Evolutionary conservation across 2,329 filamentous ascomycete species (phyloP), one percentile per base, ranked within the genome.

Genomic region (Orbilia oligospora): DNA sequence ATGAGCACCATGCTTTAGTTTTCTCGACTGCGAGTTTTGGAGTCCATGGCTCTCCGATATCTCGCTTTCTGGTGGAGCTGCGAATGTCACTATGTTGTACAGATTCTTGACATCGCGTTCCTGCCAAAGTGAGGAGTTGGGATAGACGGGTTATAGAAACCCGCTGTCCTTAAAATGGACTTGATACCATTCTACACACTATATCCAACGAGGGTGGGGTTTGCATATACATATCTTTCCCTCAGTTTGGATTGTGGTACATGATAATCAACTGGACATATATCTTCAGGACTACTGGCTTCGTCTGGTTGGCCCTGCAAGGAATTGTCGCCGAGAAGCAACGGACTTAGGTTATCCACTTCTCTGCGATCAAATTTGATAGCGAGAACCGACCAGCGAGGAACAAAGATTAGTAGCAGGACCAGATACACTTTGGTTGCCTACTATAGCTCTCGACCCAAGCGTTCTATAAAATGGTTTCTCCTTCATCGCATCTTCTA

Each of bases 401-500:
- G 33, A 18, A 53, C 48, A n/a, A 24, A 58, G 33, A 41, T 18
- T 22, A 10, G 22, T 30, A 33, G 38, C 44, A 4, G 20, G 44
- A 20, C 36, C 20, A 22, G 30, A 30, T 51, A 14, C 16, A 14
- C 12, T 20, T 22, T 12, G n/a, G 22, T 38, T 10, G 16, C 12
- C 14, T 58, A 49, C 51, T 44, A 58, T 24, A 5, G 18, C 36
- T n/a, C 27, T 27, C 51, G 38, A 24, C 24, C 36, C 22, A 36
- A 48, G 10, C 55, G 9, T 33, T 46, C 33, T 1, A n/a, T 80
- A 80, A 61, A 67, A 63, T 58, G 27, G 46, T 63, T 71, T 53
- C 72, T 67, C 72, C 27, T 77, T 64, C 20, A 63, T 46, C 20
- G n/a, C 30, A 41, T 20, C 12, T 58, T 56, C 85, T 82, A 71